phyloP scores from a whole-genome alignment of 441 rosid genomes.

The Eruca vesicaria region DNA sequence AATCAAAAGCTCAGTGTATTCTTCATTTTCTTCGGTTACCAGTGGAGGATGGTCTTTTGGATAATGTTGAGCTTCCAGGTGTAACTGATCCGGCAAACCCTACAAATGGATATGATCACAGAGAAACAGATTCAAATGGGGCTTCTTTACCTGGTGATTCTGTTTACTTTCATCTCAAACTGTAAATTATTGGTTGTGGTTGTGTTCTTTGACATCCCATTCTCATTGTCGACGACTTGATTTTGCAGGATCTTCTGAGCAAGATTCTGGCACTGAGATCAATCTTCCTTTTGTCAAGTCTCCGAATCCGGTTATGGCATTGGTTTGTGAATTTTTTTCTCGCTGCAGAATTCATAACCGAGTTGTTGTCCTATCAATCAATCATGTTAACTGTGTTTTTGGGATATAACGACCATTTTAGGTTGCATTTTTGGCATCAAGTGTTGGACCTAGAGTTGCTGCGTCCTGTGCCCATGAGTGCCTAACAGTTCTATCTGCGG shows the following conservation, averaged over 20 bases:
- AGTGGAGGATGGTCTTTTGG: slow-evolving; percentile 80
- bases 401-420: slow-evolving; percentile 27
- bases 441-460: slow-evolving; percentile 98
- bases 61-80: slow-evolving; percentile 72
- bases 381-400: neutral
- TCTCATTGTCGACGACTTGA: slow-evolving; percentile 23
- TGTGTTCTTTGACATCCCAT: slow-evolving; percentile 15
- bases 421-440: slow-evolving; percentile 96
- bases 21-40: slow-evolving; percentile 90
- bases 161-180: slow-evolving; percentile 19
- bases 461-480: slow-evolving; percentile 98
- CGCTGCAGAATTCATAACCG: slow-evolving; percentile 9
- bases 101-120: slow-evolving; percentile 54
- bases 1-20: slow-evolving; percentile 93
- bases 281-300: slow-evolving; percentile 83
- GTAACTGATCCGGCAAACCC: slow-evolving; percentile 37
- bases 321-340: slow-evolving; percentile 48
- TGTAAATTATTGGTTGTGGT: neutral
- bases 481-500: slow-evolving; percentile 67
- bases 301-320: slow-evolving; percentile 89
- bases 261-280: slow-evolving; percentile 54
- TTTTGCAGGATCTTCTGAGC: slow-evolving; percentile 46
- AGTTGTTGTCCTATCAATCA: too few relatives aligned
- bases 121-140: slow-evolving; percentile 57
- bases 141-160: slow-evolving; percentile 43